These are phyloP conservation scores for Priceomyces haplophilus DNA, from an alignment of 805 yeast genomes.

Conservation along the genomic window DNA sequence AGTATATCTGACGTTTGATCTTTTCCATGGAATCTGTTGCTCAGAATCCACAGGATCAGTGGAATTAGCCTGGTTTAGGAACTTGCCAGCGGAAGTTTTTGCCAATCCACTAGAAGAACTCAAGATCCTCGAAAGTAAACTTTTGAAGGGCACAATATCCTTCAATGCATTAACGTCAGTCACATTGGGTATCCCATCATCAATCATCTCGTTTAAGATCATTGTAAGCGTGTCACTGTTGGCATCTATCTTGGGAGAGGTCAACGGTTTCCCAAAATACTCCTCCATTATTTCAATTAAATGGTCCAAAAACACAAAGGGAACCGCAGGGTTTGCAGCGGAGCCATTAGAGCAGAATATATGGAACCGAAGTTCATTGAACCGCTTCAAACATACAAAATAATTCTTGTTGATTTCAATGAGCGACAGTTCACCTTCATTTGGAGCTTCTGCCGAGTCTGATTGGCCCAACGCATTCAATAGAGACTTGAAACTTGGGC, in stretches of 20 bases:
- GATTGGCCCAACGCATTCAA: slow-evolving; percentile 9
- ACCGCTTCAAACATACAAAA: slow-evolving; percentile 22
- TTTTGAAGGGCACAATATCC: slow-evolving; percentile 66
- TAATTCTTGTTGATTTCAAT: slow-evolving; percentile 30
- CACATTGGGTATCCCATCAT: slow-evolving; percentile 68
- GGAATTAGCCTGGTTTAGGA: slow-evolving; percentile 15
- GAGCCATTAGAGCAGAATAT: slow-evolving; percentile 21
- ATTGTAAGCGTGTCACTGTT: slow-evolving; percentile 70
- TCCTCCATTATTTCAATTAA: slow-evolving; percentile 52
- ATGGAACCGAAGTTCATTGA: slow-evolving; percentile 24
- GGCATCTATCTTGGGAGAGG: slow-evolving; percentile 56
- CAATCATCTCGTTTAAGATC: slow-evolving; percentile 73
- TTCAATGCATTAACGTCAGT: slow-evolving; percentile 69
- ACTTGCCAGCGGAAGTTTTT: slow-evolving; percentile 18
- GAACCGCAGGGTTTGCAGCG: slow-evolving; percentile 47
- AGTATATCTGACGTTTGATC: slow-evolving; percentile 62
- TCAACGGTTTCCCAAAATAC: slow-evolving; percentile 57
- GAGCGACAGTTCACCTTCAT: slow-evolving; percentile 10
- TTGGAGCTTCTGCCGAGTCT: slow-evolving; percentile 2
- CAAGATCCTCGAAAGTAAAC: slow-evolving; percentile 52
- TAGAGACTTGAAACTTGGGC: slow-evolving; percentile 33
- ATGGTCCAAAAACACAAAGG: slow-evolving; percentile 50
- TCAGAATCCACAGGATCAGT: slow-evolving; percentile 21
- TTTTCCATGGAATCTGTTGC: slow-evolving; percentile 69
- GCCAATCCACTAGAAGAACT: slow-evolving; percentile 38